Evolutionary conservation across 1,139 yeast genomes (phyloP).

Genomic region (Scheffersomyces illinoinensis): DNA sequence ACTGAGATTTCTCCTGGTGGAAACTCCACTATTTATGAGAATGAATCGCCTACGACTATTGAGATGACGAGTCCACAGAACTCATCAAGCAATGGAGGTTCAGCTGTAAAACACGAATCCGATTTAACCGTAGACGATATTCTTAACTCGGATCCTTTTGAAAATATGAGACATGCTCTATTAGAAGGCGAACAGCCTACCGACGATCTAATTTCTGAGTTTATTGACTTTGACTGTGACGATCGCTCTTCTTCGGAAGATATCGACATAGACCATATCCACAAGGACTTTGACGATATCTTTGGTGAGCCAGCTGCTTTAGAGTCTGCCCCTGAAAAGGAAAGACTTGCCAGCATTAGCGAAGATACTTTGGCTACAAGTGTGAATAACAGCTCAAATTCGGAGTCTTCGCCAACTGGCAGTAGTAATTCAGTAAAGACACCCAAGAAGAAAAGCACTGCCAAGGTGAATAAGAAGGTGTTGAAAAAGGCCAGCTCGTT

Average conservation of each 20-base stretch:
- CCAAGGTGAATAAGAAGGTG: slow-evolving; percentile 13
- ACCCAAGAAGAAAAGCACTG: slow-evolving; percentile 5
- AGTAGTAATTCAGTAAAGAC: not conserved
- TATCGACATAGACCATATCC: not conserved
- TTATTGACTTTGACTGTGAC: not conserved
- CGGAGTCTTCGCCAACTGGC: slow-evolving; percentile 1
- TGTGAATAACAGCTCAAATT: not conserved
- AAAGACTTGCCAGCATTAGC: not conserved
- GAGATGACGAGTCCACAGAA: slow-evolving; percentile 12
- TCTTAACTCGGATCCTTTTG: slow-evolving; percentile 24
- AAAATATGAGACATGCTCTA: slow-evolving; percentile 9
- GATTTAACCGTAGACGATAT: slow-evolving; percentile 24
- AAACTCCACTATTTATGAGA: not conserved
- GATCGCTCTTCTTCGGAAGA: not conserved
- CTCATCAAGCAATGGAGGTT: slow-evolving; percentile 9
- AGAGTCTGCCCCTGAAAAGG: not conserved
- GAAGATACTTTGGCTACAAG: not conserved
- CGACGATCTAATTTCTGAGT: not conserved
- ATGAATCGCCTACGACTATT: slow-evolving; percentile 18
- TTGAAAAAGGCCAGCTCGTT: slow-evolving; percentile 16
- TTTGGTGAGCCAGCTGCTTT: slow-evolving; percentile 1
- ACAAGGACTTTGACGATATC: slow-evolving; percentile 1
- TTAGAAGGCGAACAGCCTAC: not conserved
- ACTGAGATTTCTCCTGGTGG: not conserved
- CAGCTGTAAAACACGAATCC: slow-evolving; percentile 4